phyloP scores from a whole-genome alignment of 345 rosid genomes.

The Lenwebbia sp. region DNA sequence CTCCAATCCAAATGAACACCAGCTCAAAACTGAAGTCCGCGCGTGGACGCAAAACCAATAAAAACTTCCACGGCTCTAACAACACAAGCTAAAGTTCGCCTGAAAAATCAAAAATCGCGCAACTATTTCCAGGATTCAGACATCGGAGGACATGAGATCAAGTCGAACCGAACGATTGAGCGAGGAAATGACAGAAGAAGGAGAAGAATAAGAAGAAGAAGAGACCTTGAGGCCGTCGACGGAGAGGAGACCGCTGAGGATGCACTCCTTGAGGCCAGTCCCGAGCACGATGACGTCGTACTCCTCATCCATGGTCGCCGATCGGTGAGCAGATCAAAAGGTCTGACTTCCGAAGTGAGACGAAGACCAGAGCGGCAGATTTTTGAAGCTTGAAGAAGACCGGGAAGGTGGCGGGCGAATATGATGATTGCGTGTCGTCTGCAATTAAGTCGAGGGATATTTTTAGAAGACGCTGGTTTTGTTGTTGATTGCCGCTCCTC shows the following conservation, averaged over 20 bases:
- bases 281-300: constrained; percentile 89
- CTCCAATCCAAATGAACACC: not conserved
- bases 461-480: not conserved
- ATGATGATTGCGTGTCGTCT: not conserved
- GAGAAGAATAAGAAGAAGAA: not conserved
- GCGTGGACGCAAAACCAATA: too few relatives aligned
- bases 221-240: constrained; percentile 95
- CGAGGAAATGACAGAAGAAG: not conserved
- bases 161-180: not conserved
- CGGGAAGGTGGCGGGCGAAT: not conserved
- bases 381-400: not conserved
- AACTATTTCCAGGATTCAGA: not conserved
- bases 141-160: not conserved
- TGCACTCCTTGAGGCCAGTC: constrained; percentile 99
- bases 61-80: not conserved
- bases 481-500: not conserved
- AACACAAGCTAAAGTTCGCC: not conserved
- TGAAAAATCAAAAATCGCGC: not conserved
- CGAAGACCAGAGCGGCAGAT: not conserved
- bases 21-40: not conserved
- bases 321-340: not conserved
- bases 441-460: not conserved
- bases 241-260: constrained; percentile 98
- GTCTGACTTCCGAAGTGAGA: not conserved
- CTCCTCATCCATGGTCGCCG: constrained; percentile 68